Conservation (phyloP, 768 basidiomycete species). For the Suillus subaureus region DNA sequence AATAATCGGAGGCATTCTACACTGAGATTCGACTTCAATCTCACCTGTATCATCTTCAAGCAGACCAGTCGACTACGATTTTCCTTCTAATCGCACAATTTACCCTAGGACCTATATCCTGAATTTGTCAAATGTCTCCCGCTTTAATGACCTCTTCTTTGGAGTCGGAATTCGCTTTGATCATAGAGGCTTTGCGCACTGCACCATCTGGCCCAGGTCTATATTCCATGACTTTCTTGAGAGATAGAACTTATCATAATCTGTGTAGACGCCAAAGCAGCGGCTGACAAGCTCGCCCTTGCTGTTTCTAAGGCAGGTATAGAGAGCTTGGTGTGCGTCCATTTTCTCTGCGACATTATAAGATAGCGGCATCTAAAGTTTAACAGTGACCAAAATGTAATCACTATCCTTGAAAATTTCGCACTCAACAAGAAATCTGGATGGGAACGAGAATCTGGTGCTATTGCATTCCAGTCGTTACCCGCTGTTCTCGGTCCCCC, state of each 20-base stretch:
- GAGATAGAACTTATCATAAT: slow-evolving; percentile 10
- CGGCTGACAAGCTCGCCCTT: slow-evolving; percentile 78
- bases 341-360: slow-evolving; percentile 12
- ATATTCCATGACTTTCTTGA: slow-evolving; percentile 15
- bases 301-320: slow-evolving; percentile 66
- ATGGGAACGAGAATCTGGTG: slow-evolving; percentile 85
- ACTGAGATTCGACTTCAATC: slow-evolving; percentile 3
- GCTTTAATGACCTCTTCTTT: slow-evolving; percentile 49
- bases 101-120: slow-evolving; percentile 13
- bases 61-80: slow-evolving; percentile 3
- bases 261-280: slow-evolving; percentile 76
- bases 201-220: slow-evolving; percentile 67
- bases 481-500: slow-evolving; percentile 70
- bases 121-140: slow-evolving; percentile 49
- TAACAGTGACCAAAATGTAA: slow-evolving; percentile 59
- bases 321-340: slow-evolving; percentile 58
- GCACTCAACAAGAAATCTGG: slow-evolving; percentile 86
- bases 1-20: slow-evolving; percentile 1
- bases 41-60: slow-evolving; percentile 20
- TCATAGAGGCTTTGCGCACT: slow-evolving; percentile 48
- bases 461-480: slow-evolving; percentile 78
- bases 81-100: slow-evolving; percentile 6
- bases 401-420: slow-evolving; percentile 66
- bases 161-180: slow-evolving; percentile 44
- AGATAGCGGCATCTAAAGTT: slow-evolving; percentile 18